phyloP scores from a whole-genome alignment of 1,139 yeast species.

The Diutina mesorugosa region DNA sequence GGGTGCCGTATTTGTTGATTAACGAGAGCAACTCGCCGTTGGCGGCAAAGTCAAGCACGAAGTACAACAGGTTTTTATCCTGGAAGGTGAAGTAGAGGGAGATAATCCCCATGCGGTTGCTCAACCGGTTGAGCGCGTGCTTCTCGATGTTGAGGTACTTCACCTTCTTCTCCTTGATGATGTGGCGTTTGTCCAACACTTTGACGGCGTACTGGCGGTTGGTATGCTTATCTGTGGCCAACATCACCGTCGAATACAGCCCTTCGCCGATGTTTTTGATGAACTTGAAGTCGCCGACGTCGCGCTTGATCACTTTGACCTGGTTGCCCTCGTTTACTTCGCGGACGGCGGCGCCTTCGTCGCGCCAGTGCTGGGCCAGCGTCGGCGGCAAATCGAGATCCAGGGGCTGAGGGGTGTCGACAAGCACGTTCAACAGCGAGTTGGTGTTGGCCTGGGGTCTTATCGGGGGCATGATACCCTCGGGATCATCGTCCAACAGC shows the following conservation, averaged over 20 bases:
- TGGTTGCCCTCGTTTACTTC: constrained; percentile 9
- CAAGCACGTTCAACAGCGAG: constrained; percentile 25
- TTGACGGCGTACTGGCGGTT: constrained; percentile 76
- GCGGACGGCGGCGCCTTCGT: constrained; percentile 26
- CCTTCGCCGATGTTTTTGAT: constrained; percentile 91
- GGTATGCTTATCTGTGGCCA: constrained; percentile 72
- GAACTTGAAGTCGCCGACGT: constrained; percentile 78
- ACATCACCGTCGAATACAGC: constrained; percentile 85
- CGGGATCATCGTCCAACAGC: constrained; percentile 13
- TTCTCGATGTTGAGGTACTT: constrained; percentile 86
- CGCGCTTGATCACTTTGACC: constrained; percentile 30
- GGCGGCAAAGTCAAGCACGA: constrained; percentile 86
- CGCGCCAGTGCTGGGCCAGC: constrained; percentile 15
- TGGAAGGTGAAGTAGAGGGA: constrained; percentile 88
- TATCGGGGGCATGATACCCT: constrained; percentile 10
- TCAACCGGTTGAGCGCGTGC: constrained; percentile 76
- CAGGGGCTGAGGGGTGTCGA: constrained; percentile 9
- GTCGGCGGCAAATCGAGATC: neutral
- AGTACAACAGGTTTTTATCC: constrained; percentile 77
- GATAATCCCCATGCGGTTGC: constrained; percentile 62
- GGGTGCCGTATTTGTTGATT: constrained; percentile 63
- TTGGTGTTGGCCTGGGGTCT: constrained; percentile 17
- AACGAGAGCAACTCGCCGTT: constrained; percentile 82
- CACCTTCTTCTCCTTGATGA: constrained; percentile 87
- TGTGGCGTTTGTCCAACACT: constrained; percentile 84